Base-by-base conservation (phyloP, 371 early-diverging fungal genomes). In the Mucor piriformis region DNA sequence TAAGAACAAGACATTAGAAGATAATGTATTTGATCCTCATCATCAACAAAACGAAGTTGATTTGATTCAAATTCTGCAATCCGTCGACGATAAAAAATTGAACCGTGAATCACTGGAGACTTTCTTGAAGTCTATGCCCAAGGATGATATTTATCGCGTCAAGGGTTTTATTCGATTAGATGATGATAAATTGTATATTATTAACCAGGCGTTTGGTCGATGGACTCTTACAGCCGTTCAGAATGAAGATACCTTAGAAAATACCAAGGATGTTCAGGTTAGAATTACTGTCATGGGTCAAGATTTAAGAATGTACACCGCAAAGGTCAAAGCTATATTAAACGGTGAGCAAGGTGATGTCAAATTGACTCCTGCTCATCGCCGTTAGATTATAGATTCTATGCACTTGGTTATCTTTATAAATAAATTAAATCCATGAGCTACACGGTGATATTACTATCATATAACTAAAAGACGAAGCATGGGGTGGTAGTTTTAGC, bases 121-220 rank as follows among this genome's bases (percentile, higher is more conserved):
- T 6, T 87, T 93, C 35, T 73, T 96, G 37, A 77, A 67, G 5
- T 70, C 83, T 1, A 74, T 96, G 57, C 83, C 88, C 3, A 84
- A 86, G 50, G 95, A 95, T 8, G 86, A 88, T 43, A 88, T 97
- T 6, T 97, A 95, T 63, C 86, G 98, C 24, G 85, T 97, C 66
- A 97, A 97, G 63, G 98, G 98, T 0, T 76, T 94, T 53, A 74
- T 96, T 25, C 81, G 89, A 7, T 67, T 92, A 8, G 73, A 76
- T 25, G 54, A 70, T 15, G 58, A 44, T 29, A 24, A 59, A 8
- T 63, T 92, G 15, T 81, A 82, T 50, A 95, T 97, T 47, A 66
- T 97, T 7, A 97, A 97, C 67, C 94, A 92, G 71, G 96, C 97
- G 0, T 97, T 96, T 80, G 96, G 95, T 12, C 80, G 95, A 23